Evolutionary conservation across 2,329 filamentous ascomycete genomes (phyloP).

Genomic region (Gnomoniopsis sp.): DNA sequence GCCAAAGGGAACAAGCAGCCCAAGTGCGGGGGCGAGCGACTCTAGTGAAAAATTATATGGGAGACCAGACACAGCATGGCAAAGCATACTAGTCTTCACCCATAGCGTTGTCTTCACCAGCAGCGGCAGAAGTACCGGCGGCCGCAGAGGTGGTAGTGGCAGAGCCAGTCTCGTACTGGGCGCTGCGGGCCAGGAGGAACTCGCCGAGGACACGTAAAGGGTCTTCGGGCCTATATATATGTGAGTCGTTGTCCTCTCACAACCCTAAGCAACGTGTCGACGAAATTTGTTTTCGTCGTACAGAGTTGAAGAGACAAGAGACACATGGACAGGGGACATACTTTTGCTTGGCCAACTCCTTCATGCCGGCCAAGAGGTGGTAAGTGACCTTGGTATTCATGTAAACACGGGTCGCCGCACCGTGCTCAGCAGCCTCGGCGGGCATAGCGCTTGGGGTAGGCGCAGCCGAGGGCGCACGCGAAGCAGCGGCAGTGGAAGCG

Average conservation of each 20-base stretch:
- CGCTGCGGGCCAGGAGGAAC: constrained; percentile 65
- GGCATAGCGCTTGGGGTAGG: constrained; percentile 54
- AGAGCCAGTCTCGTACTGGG: constrained; percentile 51
- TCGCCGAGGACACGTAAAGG: constrained; percentile 68
- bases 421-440: constrained; percentile 58
- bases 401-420: constrained; percentile 67
- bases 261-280: neutral
- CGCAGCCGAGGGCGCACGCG: constrained; percentile 55
- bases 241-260: neutral
- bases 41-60: neutral
- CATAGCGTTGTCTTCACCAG: constrained; percentile 6
- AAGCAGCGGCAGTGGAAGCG: constrained; percentile 29
- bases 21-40: neutral
- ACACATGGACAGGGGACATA: constrained; percentile 39
- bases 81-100: neutral
- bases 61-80: neutral
- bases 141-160: neutral
- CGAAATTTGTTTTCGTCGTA: constrained; percentile 6
- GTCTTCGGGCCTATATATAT: constrained; percentile 55
- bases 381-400: constrained; percentile 69
- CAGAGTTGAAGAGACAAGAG: neutral
- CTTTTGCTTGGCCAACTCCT: constrained; percentile 67
- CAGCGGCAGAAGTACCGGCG: neutral
- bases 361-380: constrained; percentile 70
- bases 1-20: neutral